Evolutionary conservation across 306 rosid species (phyloP).

Genomic region (Pyrus betulifolia): DNA sequence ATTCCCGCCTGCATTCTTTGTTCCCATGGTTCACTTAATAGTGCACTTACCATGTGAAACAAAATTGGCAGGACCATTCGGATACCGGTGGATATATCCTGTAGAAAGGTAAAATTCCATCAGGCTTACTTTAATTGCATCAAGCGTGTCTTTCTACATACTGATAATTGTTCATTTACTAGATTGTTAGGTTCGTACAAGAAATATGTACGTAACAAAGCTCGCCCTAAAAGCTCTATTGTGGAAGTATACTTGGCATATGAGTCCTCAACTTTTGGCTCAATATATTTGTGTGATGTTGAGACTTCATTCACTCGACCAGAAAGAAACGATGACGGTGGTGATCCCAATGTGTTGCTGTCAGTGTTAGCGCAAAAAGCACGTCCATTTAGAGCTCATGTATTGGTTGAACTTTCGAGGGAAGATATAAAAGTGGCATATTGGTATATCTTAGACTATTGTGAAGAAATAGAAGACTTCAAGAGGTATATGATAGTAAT

Average conservation of each 20-base stretch:
- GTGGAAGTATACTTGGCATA: too few relatives aligned
- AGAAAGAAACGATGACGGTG: neutral
- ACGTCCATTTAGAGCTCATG: neutral
- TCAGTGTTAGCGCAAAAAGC: neutral
- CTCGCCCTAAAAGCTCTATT: neutral
- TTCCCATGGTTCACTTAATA: neutral
- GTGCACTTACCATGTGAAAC: neutral
- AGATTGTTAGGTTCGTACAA: neutral
- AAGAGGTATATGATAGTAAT: neutral
- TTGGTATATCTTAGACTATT: neutral
- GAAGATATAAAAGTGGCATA: neutral
- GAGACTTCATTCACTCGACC: neutral
- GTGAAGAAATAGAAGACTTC: neutral
- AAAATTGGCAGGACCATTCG: neutral
- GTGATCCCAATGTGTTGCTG: too few relatives aligned
- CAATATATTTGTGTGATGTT: neutral
- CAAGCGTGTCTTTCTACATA: neutral
- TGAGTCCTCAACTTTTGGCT: neutral
- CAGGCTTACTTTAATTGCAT: neutral
- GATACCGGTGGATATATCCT: neutral
- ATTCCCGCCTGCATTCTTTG: conserved; percentile 3
- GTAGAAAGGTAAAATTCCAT: neutral
- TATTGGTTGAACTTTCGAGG: neutral
- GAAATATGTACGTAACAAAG: neutral
- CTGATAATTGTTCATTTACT: neutral